phyloP scores from a whole-genome alignment of 495 filamentous ascomycete species.

The Tuber calosporum region DNA sequence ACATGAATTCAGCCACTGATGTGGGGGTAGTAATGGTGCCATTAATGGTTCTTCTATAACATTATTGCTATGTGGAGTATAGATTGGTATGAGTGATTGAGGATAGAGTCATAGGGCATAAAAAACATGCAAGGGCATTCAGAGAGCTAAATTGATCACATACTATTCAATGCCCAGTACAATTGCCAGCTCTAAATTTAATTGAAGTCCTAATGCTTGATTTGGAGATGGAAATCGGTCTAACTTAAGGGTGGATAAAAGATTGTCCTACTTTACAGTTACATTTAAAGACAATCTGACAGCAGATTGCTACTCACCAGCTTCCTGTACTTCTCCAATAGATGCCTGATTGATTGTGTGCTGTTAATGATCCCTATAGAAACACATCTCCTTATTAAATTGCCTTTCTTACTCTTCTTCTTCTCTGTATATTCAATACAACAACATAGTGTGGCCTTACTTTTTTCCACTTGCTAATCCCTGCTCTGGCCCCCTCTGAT shows the following conservation, averaged over 20 bases:
- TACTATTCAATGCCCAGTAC: conserved; percentile 9
- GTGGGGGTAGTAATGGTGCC: conserved; percentile 24
- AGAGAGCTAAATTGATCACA: conserved; percentile 7
- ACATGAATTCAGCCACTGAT: no score
- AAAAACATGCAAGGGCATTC: conserved; percentile 12
- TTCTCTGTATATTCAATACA: no score
- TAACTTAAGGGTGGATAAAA: no score
- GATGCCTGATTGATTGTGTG: conserved; percentile 2
- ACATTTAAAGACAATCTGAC: not conserved
- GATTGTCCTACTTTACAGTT: no score
- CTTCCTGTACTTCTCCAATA: conserved; percentile 3
- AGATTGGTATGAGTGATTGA: conserved; percentile 19
- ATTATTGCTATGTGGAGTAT: conserved; percentile 19
- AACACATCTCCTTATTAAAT: not conserved
- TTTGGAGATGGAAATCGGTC: conserved; percentile 12
- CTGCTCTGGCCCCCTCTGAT: no score
- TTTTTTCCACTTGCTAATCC: no score
- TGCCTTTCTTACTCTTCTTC: no score
- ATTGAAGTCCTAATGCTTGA: conserved; percentile 14
- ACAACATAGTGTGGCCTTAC: no score
- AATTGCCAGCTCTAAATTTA: conserved; percentile 20
- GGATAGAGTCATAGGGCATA: conserved; percentile 24
- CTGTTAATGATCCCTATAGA: conserved; percentile 6
- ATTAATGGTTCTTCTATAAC: conserved; percentile 19
- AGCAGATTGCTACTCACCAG: not conserved